Evolutionary conservation across 177 flowering plant species (phyloP).

Genomic region (Telopea speciosissima): DNA sequence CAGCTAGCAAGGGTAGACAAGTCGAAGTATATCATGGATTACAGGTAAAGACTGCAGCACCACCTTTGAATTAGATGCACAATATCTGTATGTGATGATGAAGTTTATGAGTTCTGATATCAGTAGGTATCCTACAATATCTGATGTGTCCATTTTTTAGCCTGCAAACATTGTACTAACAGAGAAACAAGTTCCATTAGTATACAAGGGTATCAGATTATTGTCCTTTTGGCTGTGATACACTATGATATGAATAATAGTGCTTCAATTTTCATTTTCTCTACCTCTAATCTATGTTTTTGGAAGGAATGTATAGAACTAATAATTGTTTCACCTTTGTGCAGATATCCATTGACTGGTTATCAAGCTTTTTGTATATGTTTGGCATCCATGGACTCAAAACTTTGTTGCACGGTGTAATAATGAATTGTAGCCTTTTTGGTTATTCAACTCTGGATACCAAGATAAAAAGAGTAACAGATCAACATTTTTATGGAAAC

Average conservation of each 20-base stretch:
- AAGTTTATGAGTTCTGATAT: background rate
- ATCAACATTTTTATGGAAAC: background rate
- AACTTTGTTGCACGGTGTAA: constrained; percentile 81
- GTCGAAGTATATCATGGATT: constrained; percentile 76
- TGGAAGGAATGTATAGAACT: background rate
- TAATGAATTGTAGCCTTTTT: background rate
- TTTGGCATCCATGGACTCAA: constrained; percentile 87
- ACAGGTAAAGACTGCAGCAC: constrained; percentile 46
- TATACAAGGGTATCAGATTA: too few species aligned
- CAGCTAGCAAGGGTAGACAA: constrained; percentile 82
- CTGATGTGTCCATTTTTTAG: too few species aligned
- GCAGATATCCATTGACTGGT: constrained; percentile 89
- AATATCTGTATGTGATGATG: background rate
- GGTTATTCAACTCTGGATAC: constrained; percentile 23
- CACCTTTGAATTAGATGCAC: background rate
- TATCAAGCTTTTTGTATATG: constrained; percentile 93
- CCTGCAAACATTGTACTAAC: too few species aligned
- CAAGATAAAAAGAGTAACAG: background rate
- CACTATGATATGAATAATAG: too few species aligned
- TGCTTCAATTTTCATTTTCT: too few species aligned
- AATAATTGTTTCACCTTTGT: constrained; percentile 4
- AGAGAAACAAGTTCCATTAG: too few species aligned
- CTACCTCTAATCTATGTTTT: too few species aligned
- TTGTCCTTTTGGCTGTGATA: too few species aligned
- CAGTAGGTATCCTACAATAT: too few species aligned